Evolutionary conservation across 2,329 filamentous ascomycete species (phyloP), one percentile per base, ranked within the genome.

Genomic region (Cercospora sp.): DNA sequence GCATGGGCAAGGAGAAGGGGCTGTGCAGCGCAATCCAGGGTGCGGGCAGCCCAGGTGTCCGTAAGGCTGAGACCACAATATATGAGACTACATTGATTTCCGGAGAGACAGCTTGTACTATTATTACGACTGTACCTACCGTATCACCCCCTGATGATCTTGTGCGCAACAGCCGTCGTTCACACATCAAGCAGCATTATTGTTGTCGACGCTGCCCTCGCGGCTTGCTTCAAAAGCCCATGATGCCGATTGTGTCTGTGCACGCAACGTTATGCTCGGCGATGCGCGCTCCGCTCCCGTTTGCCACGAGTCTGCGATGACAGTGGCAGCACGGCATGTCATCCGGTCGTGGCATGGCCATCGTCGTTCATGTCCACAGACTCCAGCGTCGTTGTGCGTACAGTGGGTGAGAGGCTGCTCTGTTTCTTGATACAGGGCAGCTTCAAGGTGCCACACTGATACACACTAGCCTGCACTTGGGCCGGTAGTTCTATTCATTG

Each of bases 1-100:
- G 55, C 55, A 59, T 59, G 55, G 55, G 33, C 55, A 59, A 59
- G 55, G 55, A 59, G 55, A 59, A 59, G 55, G 55, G 55, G 55
- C 55, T 59, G 55, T 59, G 55, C 55, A 59, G 55, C 20, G 31
- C 53, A 28, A 28, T 57, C 53, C 53, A 57, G 53, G 53, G 28
- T 59, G 48, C 28, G 55, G 28, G 28, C n/a, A 59, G 18, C 16
- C 55, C 28, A 59, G 18, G 55, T 33, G 26, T 31, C 30, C 31
- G 55, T 59, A 59, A 59, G 55, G 55, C 55, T 59, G 55, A 59
- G 30, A 33, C 55, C 28, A 31, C 55, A 59, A 12, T 59, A 20
- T 31, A 53, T 53, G 55, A 59, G 55, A 59, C 55, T 59, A 23
- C 28, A 31, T 9, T 59, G 55, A 59, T 59, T 59, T 31, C 55